These are phyloP conservation scores for Lophium mytilinum DNA, from an alignment of 495 filamentous ascomycete species.

Conservation along the genomic window DNA sequence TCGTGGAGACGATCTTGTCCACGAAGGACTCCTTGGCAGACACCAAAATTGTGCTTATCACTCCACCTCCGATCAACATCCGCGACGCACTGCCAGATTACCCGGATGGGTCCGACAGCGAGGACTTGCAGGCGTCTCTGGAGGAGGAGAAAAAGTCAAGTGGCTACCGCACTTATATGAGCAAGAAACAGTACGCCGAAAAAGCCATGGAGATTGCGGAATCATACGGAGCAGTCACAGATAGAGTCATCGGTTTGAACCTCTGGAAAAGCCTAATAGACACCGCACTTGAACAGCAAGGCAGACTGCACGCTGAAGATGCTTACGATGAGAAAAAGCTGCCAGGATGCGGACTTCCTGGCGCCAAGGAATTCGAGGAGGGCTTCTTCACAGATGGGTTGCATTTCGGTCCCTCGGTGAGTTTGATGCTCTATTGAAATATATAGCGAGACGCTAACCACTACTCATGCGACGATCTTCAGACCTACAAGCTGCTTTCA, in stretches of 20 bases:
- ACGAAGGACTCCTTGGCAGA: constrained; percentile 9
- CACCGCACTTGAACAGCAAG: constrained; percentile 13
- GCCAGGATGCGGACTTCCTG: constrained; percentile 23
- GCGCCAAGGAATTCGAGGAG: constrained; percentile 16
- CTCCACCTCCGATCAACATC: constrained; percentile 29
- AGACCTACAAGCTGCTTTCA: constrained; percentile 22
- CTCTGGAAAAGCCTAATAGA: constrained; percentile 24
- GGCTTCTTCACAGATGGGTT: constrained; percentile 27
- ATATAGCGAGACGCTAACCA: too few relatives aligned
- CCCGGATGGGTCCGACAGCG: neutral
- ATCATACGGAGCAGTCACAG: constrained; percentile 13
- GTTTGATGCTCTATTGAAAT: neutral
- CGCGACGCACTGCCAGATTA: neutral
- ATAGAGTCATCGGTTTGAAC: constrained; percentile 20
- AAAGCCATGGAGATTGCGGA: constrained; percentile 28
- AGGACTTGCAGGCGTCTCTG: constrained; percentile 6
- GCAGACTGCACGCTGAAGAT: constrained; percentile 9
- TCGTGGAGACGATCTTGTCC: constrained; percentile 23
- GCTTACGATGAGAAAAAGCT: constrained; percentile 21
- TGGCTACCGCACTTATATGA: constrained; percentile 26
- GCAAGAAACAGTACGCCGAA: constrained; percentile 26
- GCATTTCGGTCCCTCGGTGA: constrained; percentile 22
- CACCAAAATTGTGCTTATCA: constrained; percentile 29
- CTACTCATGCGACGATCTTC: too few relatives aligned
- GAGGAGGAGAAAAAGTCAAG: constrained; percentile 9